These are phyloP conservation scores for Thamnidium elegans DNA, from an alignment of 192 early-diverging fungal species.

Conservation along the genomic window DNA sequence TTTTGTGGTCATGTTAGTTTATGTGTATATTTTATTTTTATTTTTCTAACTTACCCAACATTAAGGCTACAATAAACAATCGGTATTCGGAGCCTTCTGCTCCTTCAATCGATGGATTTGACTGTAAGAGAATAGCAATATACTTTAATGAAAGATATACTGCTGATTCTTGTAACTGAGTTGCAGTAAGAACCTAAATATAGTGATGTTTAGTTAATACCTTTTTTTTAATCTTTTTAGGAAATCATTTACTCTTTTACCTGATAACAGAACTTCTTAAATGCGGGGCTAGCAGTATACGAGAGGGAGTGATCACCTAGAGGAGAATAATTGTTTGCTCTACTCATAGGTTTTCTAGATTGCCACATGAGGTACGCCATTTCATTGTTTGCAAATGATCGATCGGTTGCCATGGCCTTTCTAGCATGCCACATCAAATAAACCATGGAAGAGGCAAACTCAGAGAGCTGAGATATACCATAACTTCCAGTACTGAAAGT, in stretches of 20 bases:
- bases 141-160: slow-evolving; percentile 51
- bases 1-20: background rate
- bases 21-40: too few relatives aligned
- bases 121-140: slow-evolving; percentile 43
- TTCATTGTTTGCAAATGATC: slow-evolving; percentile 6
- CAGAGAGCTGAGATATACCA: slow-evolving; percentile 37
- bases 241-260: slow-evolving; percentile 11
- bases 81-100: slow-evolving; percentile 56
- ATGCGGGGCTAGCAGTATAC: slow-evolving; percentile 33
- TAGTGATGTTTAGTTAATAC: background rate
- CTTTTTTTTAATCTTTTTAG: too few relatives aligned
- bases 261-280: slow-evolving; percentile 41
- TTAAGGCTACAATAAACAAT: slow-evolving; percentile 52
- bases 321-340: slow-evolving; percentile 9
- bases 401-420: slow-evolving; percentile 5
- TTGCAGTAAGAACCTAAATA: slow-evolving; percentile 46
- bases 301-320: slow-evolving; percentile 5
- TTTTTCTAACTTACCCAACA: slow-evolving; percentile 42
- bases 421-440: slow-evolving; percentile 51
- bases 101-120: slow-evolving; percentile 41
- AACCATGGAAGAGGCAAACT: slow-evolving; percentile 58
- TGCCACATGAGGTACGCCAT: slow-evolving; percentile 16
- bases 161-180: slow-evolving; percentile 46
- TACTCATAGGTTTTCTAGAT: slow-evolving; percentile 8
- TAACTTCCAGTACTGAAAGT: background rate